Evolutionary conservation across 1,284 basidiomycete species (phyloP).

Genomic region (Abortiporus biennis): DNA sequence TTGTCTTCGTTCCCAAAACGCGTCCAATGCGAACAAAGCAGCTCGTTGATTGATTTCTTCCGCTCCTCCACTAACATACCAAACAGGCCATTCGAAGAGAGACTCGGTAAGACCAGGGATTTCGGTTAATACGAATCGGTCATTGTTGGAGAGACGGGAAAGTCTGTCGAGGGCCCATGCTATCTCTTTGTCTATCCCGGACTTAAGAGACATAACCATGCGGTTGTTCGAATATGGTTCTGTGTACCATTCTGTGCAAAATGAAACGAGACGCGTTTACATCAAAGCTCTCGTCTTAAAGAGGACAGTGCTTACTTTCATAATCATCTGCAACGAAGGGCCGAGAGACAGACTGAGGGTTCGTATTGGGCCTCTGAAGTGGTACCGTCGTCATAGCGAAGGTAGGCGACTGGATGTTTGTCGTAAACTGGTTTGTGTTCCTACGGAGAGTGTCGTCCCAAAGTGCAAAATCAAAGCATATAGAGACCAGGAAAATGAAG

Average conservation of each 20-base stretch:
- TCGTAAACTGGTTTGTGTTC: too few relatives aligned
- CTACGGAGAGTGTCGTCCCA: too few relatives aligned
- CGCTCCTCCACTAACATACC: slow-evolving; percentile 56
- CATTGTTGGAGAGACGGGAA: slow-evolving; percentile 68
- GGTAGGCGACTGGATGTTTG: too few relatives aligned
- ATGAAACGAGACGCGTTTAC: neutral
- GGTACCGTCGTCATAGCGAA: too few relatives aligned
- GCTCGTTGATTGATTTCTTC: slow-evolving; percentile 32
- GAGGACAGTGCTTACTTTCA: slow-evolving; percentile 47
- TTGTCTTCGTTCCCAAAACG: slow-evolving; percentile 44
- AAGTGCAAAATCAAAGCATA: too few relatives aligned
- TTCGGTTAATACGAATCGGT: slow-evolving; percentile 59
- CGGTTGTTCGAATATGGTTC: slow-evolving; percentile 68
- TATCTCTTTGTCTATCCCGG: slow-evolving; percentile 69
- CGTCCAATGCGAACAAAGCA: slow-evolving; percentile 48
- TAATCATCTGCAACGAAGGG: slow-evolving; percentile 63
- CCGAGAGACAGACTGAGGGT: slow-evolving; percentile 15
- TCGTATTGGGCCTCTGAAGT: too few relatives aligned
- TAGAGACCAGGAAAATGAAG: too few relatives aligned
- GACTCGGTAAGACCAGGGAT: slow-evolving; percentile 75
- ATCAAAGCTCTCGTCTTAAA: slow-evolving; percentile 4
- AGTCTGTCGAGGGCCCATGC: slow-evolving; percentile 80
- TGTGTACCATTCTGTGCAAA: slow-evolving; percentile 72
- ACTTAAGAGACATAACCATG: slow-evolving; percentile 75
- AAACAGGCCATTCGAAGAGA: slow-evolving; percentile 77